Percentiles rank a stretch among this genome's conserved stretches.
phyloP scores from a whole-genome alignment of 129 eudicot species.

The Pseudognaphalium luteoalbum region DNA sequence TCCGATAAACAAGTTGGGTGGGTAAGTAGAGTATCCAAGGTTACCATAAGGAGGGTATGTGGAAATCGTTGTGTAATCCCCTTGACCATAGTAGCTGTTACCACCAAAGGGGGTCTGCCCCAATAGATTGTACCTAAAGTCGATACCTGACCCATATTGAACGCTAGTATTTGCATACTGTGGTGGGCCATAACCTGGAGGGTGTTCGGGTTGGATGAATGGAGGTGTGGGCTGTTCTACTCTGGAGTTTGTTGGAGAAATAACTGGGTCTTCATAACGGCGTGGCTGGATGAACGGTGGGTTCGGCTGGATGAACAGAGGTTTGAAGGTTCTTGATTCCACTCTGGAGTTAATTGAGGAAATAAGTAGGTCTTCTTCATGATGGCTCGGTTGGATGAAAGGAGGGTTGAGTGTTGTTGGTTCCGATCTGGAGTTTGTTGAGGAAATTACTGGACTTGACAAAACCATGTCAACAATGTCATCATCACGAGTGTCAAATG shows the following conservation, averaged over 20 bases:
- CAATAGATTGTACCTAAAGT: neutral
- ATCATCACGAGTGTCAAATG: constrained; percentile 10
- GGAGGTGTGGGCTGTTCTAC: neutral
- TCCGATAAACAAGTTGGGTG: neutral
- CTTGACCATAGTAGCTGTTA: constrained; percentile 3
- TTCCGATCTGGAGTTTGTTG: constrained; percentile 8
- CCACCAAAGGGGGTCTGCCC: constrained; percentile 12
- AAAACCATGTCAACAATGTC: constrained; percentile 31
- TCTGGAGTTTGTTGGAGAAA: too few relatives aligned
- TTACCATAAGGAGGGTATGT: neutral
- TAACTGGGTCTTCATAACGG: too few relatives aligned
- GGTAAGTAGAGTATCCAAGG: constrained; percentile 1
- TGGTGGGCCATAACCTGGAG: constrained; percentile 6
- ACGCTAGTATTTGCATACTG: constrained; percentile 1
- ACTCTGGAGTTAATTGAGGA: too few relatives aligned
- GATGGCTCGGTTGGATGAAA: constrained; percentile 13
- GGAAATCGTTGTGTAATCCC: neutral
- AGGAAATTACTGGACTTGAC: constrained; percentile 25
- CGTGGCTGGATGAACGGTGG: neutral
- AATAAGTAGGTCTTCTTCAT: neutral
- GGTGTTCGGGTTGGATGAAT: constrained; percentile 15
- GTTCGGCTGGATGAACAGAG: neutral
- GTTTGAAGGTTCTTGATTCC: neutral
- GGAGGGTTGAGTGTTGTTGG: constrained; percentile 6
- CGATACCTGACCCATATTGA: constrained; percentile 9